phyloP scores from a whole-genome alignment of 352 stramenopile species.

The Phytophthora melonis region DNA sequence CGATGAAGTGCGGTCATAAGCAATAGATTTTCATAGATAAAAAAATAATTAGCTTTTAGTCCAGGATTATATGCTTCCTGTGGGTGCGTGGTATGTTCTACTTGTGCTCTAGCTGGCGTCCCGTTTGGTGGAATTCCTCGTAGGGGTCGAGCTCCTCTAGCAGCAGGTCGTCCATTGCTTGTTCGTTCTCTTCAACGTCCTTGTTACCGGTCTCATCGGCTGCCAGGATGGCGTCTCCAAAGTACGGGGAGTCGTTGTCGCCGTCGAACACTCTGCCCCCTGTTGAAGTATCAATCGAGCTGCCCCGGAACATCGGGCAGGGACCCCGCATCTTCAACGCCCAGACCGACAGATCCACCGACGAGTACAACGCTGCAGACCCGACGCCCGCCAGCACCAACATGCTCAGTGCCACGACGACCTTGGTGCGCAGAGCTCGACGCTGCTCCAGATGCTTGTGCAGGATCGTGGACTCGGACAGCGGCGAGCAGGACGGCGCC shows the following conservation, averaged over 20 bases:
- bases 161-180: constrained; percentile 17
- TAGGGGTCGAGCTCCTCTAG: constrained; percentile 31
- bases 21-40: constrained; percentile 9
- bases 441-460: constrained; percentile 27
- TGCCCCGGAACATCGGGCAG: constrained; percentile 18
- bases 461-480: constrained; percentile 41
- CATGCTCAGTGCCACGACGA: constrained; percentile 26
- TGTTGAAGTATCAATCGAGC: not conserved
- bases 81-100: constrained; percentile 6
- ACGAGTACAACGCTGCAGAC: constrained; percentile 17
- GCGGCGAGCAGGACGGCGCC: not conserved
- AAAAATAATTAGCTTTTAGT: not conserved
- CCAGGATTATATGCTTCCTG: not conserved
- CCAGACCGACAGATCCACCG: constrained; percentile 13
- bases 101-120: constrained; percentile 10
- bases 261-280: constrained; percentile 19
- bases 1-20: constrained; percentile 59
- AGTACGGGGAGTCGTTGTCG: constrained; percentile 15
- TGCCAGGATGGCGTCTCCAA: constrained; percentile 19
- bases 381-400: constrained; percentile 29
- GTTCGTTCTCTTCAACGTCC: not conserved
- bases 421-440: constrained; percentile 30
- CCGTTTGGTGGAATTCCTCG: constrained; percentile 12
- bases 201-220: not conserved
- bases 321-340: constrained; percentile 14